Evolutionary conservation across 225 moss, liverwort and hornwort species (phyloP).

Genomic region (Sphagnum contortum): DNA sequence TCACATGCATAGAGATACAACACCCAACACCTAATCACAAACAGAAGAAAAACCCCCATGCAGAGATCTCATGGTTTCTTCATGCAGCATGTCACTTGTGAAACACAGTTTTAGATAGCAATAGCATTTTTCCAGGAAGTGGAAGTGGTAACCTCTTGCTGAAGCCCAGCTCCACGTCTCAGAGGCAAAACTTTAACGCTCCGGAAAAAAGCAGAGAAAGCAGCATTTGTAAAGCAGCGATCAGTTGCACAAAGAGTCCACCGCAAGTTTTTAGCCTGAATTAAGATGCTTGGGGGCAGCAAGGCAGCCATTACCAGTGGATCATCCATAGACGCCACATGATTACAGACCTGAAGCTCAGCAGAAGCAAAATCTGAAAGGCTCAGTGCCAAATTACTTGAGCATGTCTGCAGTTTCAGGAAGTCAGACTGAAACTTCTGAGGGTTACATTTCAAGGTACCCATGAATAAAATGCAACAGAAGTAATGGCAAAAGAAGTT

Average conservation of each 20-base stretch:
- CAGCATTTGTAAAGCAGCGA: constrained; percentile 81
- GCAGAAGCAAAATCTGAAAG: neutral
- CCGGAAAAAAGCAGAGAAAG: constrained; percentile 82
- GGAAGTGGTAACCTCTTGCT: constrained; percentile 54
- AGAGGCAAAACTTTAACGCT: constrained; percentile 92
- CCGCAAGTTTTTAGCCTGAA: constrained; percentile 66
- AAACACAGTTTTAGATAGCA: no score
- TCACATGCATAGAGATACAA: no score
- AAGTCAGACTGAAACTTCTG: no score
- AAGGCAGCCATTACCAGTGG: constrained; percentile 93
- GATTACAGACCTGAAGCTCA: constrained; percentile 72
- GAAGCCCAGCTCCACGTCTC: constrained; percentile 80
- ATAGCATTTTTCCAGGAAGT: no score
- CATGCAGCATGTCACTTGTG: no score
- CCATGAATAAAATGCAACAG: no score
- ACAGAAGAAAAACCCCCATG: no score
- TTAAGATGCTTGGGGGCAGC: constrained; percentile 54
- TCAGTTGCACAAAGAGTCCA: constrained; percentile 98
- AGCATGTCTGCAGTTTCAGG: no score
- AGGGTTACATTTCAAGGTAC: no score
- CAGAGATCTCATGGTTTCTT: no score
- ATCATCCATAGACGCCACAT: constrained; percentile 90
- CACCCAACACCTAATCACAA: no score
- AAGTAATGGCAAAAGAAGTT: no score
- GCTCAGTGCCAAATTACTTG: neutral